Base-by-base conservation (phyloP, 2,329 filamentous ascomycete species). In the Hymenoscyphus fraxineus region DNA sequence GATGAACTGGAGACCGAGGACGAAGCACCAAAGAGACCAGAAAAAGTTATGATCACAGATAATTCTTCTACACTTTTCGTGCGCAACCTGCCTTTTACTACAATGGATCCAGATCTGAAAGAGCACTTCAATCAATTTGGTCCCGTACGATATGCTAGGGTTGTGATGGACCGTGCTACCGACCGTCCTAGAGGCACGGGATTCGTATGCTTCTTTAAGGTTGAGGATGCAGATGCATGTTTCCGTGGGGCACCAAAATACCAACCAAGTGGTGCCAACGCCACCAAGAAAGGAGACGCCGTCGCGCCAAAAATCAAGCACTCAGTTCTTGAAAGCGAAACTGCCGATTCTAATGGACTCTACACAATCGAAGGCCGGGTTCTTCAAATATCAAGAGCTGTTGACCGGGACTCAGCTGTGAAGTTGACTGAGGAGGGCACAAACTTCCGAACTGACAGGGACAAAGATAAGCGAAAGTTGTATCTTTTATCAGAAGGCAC, bases 301-400 rank as follows among this genome's bases (percentile, higher is more conserved):
- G 47, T 59, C 27, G 58, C 78, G 1, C 74, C 80, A n/a, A 77
- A 81, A 16, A 78, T 85, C 66, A 90, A 91, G 72, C 89, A 89
- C 67, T 98, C 95, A 0, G 86, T 99, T 41, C 84, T 99, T 16
- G 90, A 98, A 75, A 89, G 97, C 75, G 92, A 96, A 69, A 86
- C 87, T 56, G 84, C 88, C 16, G 96, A 99, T 73, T 86, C 88
- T 0, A 87, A 86, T 47, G 95, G 95, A 62, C 86, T 85, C 70
- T 99, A 97, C 79, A 98, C 93, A 0, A 82, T 99, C 58, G 92
- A 97, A 54, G 93, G 93, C 4, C 91, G 95, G 65, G 86, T 97
- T 16, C 82, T 99, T 6, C 90, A 94, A 70, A 82, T 99, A 31
- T 86, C 91, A 2, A 89, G 89, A 64, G 95, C 95, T 6, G 93